Percentiles rank a stretch among this genome's conserved stretches.
These are phyloP conservation scores for Aquilaria malaccensis DNA, from an alignment of 345 rosid species.

Conservation along the genomic window DNA sequence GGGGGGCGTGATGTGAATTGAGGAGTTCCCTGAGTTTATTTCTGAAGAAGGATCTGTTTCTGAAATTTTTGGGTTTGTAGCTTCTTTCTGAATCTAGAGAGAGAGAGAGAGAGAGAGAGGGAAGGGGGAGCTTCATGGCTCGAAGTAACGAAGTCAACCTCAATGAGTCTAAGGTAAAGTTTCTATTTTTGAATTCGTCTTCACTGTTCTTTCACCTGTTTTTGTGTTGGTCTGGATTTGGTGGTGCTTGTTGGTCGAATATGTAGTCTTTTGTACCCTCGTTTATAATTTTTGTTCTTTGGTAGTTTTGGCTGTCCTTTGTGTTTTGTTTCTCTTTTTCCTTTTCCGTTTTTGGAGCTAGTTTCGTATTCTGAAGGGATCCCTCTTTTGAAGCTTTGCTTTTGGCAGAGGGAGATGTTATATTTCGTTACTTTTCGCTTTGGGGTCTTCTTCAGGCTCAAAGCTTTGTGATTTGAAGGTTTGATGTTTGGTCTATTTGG, in stretches of 20 bases:
- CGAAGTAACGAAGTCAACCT: conserved; percentile 58
- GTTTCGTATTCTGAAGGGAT: conserved; percentile 12
- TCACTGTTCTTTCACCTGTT: background rate
- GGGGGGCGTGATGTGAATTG: conserved; percentile 11
- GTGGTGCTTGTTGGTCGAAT: background rate
- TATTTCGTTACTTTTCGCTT: conserved; percentile 6
- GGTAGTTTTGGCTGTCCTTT: conserved; percentile 13
- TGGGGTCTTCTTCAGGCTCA: conserved; percentile 1
- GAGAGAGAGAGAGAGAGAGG: conserved; percentile 1
- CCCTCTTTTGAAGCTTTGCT: background rate
- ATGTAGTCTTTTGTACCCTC: background rate
- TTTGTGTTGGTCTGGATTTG: conserved; percentile 1
- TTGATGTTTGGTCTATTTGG: background rate
- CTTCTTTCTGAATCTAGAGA: conserved; percentile 2
- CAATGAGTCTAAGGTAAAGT: conserved; percentile 63
- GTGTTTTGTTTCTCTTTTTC: conserved; percentile 5
- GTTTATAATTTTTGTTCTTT: conserved; percentile 1
- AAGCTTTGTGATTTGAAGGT: conserved; percentile 2
- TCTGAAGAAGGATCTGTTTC: conserved; percentile 22
- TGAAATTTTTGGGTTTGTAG: conserved; percentile 7
- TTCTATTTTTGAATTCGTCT: background rate
- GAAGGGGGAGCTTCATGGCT: conserved; percentile 39
- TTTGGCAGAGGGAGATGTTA: conserved; percentile 11
- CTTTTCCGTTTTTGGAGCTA: conserved; percentile 13
- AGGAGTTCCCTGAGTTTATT: conserved; percentile 1